These are phyloP conservation scores for Angomonas ambiguus DNA, from an alignment of 208 protist species.

Conservation along the genomic window DNA sequence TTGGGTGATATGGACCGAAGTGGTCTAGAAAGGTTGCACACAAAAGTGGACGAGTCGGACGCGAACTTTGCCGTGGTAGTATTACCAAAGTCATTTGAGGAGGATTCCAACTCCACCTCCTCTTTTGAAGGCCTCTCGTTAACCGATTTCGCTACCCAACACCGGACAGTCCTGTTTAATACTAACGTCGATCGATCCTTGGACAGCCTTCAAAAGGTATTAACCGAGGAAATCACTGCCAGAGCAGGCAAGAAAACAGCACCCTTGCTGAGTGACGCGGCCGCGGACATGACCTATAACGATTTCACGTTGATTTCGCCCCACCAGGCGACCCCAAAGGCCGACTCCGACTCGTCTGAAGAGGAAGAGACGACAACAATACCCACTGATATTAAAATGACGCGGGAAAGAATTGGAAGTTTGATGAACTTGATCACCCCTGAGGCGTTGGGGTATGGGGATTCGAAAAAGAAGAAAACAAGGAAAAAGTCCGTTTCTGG, in stretches of 20 bases:
- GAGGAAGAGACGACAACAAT: neutral
- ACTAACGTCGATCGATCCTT: neutral
- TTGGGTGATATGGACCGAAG: conserved; percentile 22
- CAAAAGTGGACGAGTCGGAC: neutral
- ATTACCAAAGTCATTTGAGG: neutral
- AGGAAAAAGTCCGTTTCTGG: neutral
- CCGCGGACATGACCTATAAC: neutral
- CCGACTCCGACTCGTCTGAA: neutral
- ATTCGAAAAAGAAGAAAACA: neutral
- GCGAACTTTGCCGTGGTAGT: neutral
- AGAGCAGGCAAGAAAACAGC: neutral
- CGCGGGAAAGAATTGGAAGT: conserved; percentile 29
- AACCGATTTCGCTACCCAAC: neutral
- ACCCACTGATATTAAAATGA: conserved; percentile 13
- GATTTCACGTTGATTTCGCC: neutral
- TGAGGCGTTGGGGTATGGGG: conserved; percentile 29
- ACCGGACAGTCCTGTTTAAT: neutral
- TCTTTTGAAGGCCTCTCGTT: neutral
- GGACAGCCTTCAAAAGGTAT: neutral
- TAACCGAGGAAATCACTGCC: neutral
- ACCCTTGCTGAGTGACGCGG: neutral
- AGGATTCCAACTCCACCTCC: neutral
- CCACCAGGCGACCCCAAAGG: neutral
- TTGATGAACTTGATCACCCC: conserved; percentile 41
- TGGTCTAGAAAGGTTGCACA: conserved; percentile 26